Base-by-base conservation (phyloP, 1,284 basidiomycete species). In the Entoloma clypeatum region DNA sequence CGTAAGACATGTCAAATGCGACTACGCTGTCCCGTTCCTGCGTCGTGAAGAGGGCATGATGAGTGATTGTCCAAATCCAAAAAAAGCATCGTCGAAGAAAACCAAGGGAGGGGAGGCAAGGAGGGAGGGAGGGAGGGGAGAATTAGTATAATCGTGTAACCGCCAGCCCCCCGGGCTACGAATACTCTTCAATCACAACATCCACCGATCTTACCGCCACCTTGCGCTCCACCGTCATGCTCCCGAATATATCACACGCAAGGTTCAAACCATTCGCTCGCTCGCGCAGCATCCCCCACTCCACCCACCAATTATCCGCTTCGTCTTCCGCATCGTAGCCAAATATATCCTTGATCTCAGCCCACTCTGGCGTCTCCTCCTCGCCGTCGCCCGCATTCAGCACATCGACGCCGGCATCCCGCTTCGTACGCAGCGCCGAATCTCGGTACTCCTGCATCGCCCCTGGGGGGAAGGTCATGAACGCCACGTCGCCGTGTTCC, bases 371-470 rank as follows among this genome's bases (percentile, higher is more conserved):
- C 25, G 57, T 53, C 38, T 47, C 55, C 38, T 59, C 55, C 23
- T 49, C 34, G 11, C 46, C 47, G 31, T 46, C 53, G 8, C 43
- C 36, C 1, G 47, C 51, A 2, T 57, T 52, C n/a, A 70, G 56
- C 16, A 62, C 56, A 22, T 63, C 58, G 9, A 51, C 45, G 8
- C 72, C 71, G 13, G 58, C 56, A 16, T 63, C 61, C 18, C 60
- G 44, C 39, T 64, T 68, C 25, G 54, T 55, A 9, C 66, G 63
- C 62, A 78, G 64, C 3, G 55, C 52, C 1, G 47, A 45, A 45
- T 80, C 72, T 14, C 77, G 72, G 37, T 51, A 52, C 32, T 63
- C 57, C 30, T 72, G 68, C 17, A 57, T 51, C 16, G 67, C 55
- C 39, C 69, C 47, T 28, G 67, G 59, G 14, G 68, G 63, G 53